Base-by-base conservation (phyloP, 192 early-diverging fungal species). In the Dimargaris xerosporica region DNA sequence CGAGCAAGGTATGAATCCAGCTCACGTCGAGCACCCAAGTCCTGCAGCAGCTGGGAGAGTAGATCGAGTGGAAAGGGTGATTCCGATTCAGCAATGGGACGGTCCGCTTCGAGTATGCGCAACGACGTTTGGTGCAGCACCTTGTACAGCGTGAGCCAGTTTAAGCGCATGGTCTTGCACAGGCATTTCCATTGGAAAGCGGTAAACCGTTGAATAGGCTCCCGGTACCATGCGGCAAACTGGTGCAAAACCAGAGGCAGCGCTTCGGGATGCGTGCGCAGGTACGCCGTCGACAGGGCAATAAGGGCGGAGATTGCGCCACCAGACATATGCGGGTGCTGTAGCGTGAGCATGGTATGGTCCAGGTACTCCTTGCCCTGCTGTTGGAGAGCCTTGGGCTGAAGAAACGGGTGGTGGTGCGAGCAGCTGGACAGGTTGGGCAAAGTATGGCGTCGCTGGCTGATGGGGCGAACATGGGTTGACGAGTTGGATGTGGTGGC, bases 111-210 rank as follows among this genome's bases (percentile, higher is more conserved):
- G 23, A 44, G 43, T n/a, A 60, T 5, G 6, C 42, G 16, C 5
- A 13, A 5, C n/a, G 58, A 42, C 19, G 58, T 39, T 26, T 60
- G 58, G 41, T 60, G 58, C 11, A 60, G 58, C 6, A 60, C 26
- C 58, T 60, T 60, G 58, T 60, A 60, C 43, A 60, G 39, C n/a
- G 34, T 60, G 26, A 60, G 42, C 58, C 34, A 44, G 12, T 60
- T 30, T n/a, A 43, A 6, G 17, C 58, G 58, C 31, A 60, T 0
- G 11, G 58, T 43, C 26, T 60, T 60, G 19, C 42, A 30, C 21
- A 60, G 7, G 42, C 58, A 60, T 25, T 44, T 41, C 58, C 58
- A 60, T n/a, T 60, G 58, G 19, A 41, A 60, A 13, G 41, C 11
- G 17, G 58, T 44, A 39, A 60, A 60, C 31, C 25, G 15, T 11